phyloP scores from a whole-genome alignment of 2,329 filamentous ascomycete species.

The Colletotrichum salicis region DNA sequence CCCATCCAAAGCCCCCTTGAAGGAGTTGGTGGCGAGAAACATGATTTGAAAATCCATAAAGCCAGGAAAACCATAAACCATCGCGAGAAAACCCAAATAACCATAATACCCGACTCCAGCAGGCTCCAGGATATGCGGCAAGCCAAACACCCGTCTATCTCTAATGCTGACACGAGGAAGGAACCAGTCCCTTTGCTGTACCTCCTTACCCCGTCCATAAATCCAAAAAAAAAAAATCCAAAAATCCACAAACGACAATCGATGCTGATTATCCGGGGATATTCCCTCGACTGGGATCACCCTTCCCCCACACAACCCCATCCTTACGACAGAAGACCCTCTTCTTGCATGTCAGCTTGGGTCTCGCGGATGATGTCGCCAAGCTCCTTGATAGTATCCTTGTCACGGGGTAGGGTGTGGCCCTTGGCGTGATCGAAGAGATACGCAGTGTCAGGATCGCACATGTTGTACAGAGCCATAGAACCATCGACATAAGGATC shows the following conservation, averaged over 20 bases:
- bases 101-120: slow-evolving; percentile 30
- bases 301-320: background rate
- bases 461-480: slow-evolving; percentile 70
- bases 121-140: slow-evolving; percentile 26
- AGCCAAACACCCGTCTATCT: slow-evolving; percentile 12
- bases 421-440: slow-evolving; percentile 75
- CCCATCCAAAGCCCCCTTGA: background rate
- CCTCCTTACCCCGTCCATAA: background rate
- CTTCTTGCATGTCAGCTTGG: slow-evolving; percentile 30
- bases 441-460: slow-evolving; percentile 66
- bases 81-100: slow-evolving; percentile 19
- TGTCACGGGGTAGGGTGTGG: slow-evolving; percentile 68
- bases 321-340: slow-evolving; percentile 34
- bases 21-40: background rate
- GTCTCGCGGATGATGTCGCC: slow-evolving; percentile 54
- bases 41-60: slow-evolving; percentile 4
- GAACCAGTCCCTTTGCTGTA: slow-evolving; percentile 12
- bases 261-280: slow-evolving; percentile 4
- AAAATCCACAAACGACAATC: slow-evolving; percentile 5
- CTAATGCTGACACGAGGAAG: slow-evolving; percentile 21
- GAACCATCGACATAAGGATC: slow-evolving; percentile 72
- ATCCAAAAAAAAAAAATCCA: background rate
- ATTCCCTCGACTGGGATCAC: background rate
- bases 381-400: slow-evolving; percentile 58
- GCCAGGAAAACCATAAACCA: slow-evolving; percentile 2